Evolutionary conservation across 345 rosid genomes (phyloP).

Genomic region (Carallia brachiata): DNA sequence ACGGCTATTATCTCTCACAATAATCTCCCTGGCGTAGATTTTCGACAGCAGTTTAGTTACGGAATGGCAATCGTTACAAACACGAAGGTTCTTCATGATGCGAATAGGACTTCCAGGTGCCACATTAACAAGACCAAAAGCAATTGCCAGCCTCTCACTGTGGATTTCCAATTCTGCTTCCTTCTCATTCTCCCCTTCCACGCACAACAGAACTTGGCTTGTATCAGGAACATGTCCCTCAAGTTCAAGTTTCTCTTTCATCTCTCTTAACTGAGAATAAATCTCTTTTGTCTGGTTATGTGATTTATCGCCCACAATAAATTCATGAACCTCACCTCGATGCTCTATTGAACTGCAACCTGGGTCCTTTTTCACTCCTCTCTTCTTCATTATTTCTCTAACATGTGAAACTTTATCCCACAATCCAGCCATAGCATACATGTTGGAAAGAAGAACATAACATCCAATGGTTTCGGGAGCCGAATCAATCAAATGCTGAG

Average conservation of each 20-base stretch:
- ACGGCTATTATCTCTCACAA: slow-evolving; percentile 32
- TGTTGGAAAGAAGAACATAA: slow-evolving; percentile 37
- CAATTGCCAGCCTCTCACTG: slow-evolving; percentile 36
- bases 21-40: slow-evolving; percentile 23
- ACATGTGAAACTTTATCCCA: slow-evolving; percentile 43
- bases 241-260: slow-evolving; percentile 24
- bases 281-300: slow-evolving; percentile 26
- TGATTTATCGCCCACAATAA: slow-evolving; percentile 27
- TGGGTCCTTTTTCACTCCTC: slow-evolving; percentile 36
- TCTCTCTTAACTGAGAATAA: slow-evolving; percentile 23
- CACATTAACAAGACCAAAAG: slow-evolving; percentile 31
- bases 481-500: slow-evolving; percentile 23
- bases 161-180: slow-evolving; percentile 23
- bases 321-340: slow-evolving; percentile 29
- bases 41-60: slow-evolving; percentile 34
- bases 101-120: slow-evolving; percentile 23
- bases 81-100: slow-evolving; percentile 31
- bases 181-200: slow-evolving; percentile 29
- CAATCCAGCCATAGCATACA: slow-evolving; percentile 36
- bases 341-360: slow-evolving; percentile 43
- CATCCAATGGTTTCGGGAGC: slow-evolving; percentile 38
- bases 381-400: slow-evolving; percentile 32
- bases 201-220: slow-evolving; percentile 17
- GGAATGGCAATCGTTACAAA: slow-evolving; percentile 30
- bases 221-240: slow-evolving; percentile 32